phyloP scores from a whole-genome alignment of 352 stramenopile species.

The Globisporangium abappressorium region DNA sequence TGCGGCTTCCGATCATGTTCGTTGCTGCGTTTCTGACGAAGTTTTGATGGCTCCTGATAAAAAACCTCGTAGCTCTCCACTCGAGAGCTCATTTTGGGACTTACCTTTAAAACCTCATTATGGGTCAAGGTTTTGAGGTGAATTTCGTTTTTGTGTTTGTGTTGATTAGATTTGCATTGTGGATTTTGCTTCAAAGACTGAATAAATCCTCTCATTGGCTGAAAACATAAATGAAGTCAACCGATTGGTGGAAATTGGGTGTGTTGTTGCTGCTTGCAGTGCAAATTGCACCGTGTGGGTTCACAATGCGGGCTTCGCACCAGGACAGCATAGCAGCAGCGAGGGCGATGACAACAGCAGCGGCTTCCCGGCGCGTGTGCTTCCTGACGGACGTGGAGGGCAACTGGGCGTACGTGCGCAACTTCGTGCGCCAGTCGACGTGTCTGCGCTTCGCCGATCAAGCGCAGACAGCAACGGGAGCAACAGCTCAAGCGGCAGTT shows the following conservation, averaged over 20 bases:
- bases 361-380: constrained; percentile 40
- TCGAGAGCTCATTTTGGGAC: not conserved
- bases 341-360: not conserved
- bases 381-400: constrained; percentile 81
- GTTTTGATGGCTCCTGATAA: constrained; percentile 16
- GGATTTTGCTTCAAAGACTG: not conserved
- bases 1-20: constrained; percentile 20
- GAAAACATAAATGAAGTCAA: not conserved
- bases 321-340: not conserved
- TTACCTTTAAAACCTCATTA: not conserved
- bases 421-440: constrained; percentile 54
- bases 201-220: not conserved
- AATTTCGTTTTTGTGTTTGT: not conserved
- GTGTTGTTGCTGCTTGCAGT: not conserved
- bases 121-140: constrained; percentile 7
- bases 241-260: constrained; percentile 2
- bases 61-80: not conserved
- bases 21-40: constrained; percentile 11
- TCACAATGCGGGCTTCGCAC: not conserved
- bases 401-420: constrained; percentile 77
- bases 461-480: not conserved
- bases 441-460: constrained; percentile 45
- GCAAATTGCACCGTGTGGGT: not conserved
- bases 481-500: constrained; percentile 12
- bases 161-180: not conserved